Percentiles rank a stretch among this genome's conserved stretches.
Evolutionary conservation across 176 grass and related monocot genomes (phyloP).

Genomic region (Rhynchospora tenuis): DNA sequence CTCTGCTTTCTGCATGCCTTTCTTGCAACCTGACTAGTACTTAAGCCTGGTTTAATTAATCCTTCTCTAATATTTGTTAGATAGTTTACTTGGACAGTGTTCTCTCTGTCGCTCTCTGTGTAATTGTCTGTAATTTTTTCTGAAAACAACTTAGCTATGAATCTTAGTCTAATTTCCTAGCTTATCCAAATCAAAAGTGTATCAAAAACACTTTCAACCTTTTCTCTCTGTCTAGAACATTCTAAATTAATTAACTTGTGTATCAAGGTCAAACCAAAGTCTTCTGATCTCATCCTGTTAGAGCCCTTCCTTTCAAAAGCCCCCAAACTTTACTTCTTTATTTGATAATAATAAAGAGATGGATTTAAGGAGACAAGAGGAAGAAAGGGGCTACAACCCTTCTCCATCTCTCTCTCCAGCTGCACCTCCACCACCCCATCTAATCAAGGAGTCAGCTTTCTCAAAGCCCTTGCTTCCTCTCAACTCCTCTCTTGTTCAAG

Average conservation of each 20-base stretch:
- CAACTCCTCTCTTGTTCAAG: conserved; percentile 46
- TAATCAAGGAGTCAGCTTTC: conserved; percentile 39
- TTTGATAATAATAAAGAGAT: conserved; percentile 22
- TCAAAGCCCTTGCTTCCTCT: conserved; percentile 61
- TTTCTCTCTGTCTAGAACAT: neutral
- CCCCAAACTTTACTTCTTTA: neutral
- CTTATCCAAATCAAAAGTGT: neutral
- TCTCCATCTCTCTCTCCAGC: conserved; percentile 11
- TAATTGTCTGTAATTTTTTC: neutral
- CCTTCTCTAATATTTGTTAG: neutral
- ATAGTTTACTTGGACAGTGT: neutral
- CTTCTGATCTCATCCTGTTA: neutral
- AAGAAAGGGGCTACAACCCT: conserved; percentile 14
- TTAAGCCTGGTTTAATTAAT: neutral
- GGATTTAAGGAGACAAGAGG: conserved; percentile 20
- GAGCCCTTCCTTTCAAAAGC: neutral
- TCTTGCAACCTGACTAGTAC: neutral
- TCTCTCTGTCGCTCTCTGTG: neutral
- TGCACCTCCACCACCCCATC: conserved; percentile 13
- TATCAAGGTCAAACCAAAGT: neutral
- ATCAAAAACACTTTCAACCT: neutral
- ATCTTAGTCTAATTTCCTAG: neutral
- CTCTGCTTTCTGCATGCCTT: neutral
- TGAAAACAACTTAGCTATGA: neutral
- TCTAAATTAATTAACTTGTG: neutral